Percentiles rank a stretch among this genome's conserved stretches.
Evolutionary conservation across 768 basidiomycete species (phyloP).

Genomic region (Grammothele lineata): DNA sequence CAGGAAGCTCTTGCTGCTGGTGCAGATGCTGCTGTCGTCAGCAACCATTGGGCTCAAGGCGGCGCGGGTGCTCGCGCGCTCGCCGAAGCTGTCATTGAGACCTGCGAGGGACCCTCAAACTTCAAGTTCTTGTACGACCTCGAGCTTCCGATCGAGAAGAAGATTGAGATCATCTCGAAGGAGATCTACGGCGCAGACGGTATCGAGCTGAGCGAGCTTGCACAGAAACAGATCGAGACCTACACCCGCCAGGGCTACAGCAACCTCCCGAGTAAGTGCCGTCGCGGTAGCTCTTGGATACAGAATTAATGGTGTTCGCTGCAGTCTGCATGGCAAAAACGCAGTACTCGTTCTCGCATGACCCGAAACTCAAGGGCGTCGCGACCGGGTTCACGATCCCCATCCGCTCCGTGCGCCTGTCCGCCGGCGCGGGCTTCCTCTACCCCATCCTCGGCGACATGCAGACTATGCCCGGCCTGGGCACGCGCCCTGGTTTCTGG

Average conservation of each 20-base stretch:
- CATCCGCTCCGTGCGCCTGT: constrained; percentile 81
- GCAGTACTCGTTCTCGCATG: constrained; percentile 95
- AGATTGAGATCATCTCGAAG: constrained; percentile 82
- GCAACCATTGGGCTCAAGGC: constrained; percentile 97
- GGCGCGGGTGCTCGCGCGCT: constrained; percentile 86
- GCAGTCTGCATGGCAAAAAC: constrained; percentile 97
- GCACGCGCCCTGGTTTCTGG: constrained; percentile 92
- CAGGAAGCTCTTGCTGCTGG: constrained; percentile 78
- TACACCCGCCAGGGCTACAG: constrained; percentile 90
- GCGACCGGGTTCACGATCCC: constrained; percentile 91
- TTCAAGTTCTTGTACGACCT: constrained; percentile 96
- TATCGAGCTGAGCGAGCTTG: constrained; percentile 81
- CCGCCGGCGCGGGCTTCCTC: constrained; percentile 93
- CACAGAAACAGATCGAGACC: constrained; percentile 79
- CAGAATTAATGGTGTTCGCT: constrained; percentile 9
- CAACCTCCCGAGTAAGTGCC: constrained; percentile 65
- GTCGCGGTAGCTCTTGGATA: no score
- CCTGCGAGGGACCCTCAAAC: constrained; percentile 75
- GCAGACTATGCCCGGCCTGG: constrained; percentile 97
- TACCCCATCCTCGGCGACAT: constrained; percentile 96
- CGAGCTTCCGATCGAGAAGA: constrained; percentile 76
- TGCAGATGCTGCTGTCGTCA: constrained; percentile 92
- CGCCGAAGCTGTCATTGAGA: constrained; percentile 86
- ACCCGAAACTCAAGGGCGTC: constrained; percentile 86
- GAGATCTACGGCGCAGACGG: constrained; percentile 95